phyloP scores from a whole-genome alignment of 331 rosid species.

The Quercus lobata region DNA sequence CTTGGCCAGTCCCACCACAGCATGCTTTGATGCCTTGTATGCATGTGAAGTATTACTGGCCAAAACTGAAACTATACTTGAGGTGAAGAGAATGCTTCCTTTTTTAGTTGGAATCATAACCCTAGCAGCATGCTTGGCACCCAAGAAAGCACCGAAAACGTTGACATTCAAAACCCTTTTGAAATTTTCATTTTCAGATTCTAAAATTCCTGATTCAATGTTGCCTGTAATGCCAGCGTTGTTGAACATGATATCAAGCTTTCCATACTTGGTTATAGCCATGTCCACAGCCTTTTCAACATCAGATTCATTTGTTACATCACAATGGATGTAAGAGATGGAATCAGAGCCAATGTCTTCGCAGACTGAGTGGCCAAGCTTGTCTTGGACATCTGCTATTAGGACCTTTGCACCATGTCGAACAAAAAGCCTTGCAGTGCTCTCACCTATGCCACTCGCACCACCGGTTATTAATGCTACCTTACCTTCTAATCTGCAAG shows the following conservation, averaged over 20 bases:
- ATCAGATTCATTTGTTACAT: constrained; percentile 28
- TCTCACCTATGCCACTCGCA: constrained; percentile 48
- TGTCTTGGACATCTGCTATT: constrained; percentile 44
- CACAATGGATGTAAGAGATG: constrained; percentile 21
- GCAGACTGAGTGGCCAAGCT: constrained; percentile 27
- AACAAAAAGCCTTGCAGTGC: constrained; percentile 29
- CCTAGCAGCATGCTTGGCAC: too few relatives aligned
- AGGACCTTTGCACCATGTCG: constrained; percentile 43
- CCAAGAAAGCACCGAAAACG: too few relatives aligned
- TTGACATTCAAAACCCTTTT: neutral
- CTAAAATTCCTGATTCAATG: neutral
- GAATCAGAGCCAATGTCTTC: neutral
- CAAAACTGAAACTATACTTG: too few relatives aligned
- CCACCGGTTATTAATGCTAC: constrained; percentile 53
- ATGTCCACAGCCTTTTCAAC: constrained; percentile 21
- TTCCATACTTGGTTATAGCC: constrained; percentile 17
- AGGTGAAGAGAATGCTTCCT: too few relatives aligned
- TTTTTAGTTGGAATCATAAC: too few relatives aligned
- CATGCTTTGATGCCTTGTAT: too few relatives aligned
- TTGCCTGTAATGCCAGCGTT: constrained; percentile 28
- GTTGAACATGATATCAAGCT: constrained; percentile 37
- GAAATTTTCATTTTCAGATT: constrained; percentile 8
- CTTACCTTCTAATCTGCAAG: constrained; percentile 39
- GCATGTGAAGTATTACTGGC: too few relatives aligned
- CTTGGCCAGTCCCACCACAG: too few relatives aligned